Conservation (phyloP, 176 grass and related monocot species). For the Chrysopogon serrulatus region DNA sequence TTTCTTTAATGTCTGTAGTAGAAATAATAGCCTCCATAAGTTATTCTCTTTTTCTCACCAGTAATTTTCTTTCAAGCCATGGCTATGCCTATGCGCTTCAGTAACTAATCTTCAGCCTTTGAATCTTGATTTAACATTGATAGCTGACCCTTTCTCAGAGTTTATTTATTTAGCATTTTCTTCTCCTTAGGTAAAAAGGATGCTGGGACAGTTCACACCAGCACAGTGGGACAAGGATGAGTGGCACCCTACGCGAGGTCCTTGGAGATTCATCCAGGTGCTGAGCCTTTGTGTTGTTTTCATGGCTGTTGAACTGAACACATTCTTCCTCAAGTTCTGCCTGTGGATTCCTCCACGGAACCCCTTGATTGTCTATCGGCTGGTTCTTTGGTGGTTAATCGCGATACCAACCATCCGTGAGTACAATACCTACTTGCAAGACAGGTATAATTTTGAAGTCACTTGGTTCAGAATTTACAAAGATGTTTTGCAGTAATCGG, state of each 20-base stretch:
- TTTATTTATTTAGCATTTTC: constrained; percentile 15
- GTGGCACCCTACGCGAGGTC: constrained; percentile 81
- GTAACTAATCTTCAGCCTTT: background rate
- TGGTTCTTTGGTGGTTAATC: constrained; percentile 98
- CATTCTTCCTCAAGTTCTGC: constrained; percentile 98
- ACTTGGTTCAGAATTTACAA: constrained; percentile 3
- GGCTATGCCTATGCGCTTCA: background rate
- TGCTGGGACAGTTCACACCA: constrained; percentile 94
- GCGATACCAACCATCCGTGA: constrained; percentile 96
- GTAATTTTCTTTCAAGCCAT: constrained; percentile 23
- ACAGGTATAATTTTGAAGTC: constrained; percentile 60
- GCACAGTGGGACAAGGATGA: constrained; percentile 98
- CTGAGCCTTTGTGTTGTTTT: constrained; percentile 84
- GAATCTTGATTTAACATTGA: constrained; percentile 1
- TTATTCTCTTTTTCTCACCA: background rate
- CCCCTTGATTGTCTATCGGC: constrained; percentile 78
- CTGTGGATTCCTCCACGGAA: constrained; percentile 95
- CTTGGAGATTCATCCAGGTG: constrained; percentile 96
- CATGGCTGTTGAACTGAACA: constrained; percentile 95
- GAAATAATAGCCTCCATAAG: background rate
- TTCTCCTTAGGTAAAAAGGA: constrained; percentile 83
- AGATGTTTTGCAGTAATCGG: background rate
- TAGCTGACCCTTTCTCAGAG: background rate
- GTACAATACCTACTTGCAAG: constrained; percentile 98
- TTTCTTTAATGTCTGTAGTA: constrained; percentile 9